These are phyloP conservation scores for Canna indica DNA, from an alignment of 176 grass and related monocot species.

Conservation along the genomic window DNA sequence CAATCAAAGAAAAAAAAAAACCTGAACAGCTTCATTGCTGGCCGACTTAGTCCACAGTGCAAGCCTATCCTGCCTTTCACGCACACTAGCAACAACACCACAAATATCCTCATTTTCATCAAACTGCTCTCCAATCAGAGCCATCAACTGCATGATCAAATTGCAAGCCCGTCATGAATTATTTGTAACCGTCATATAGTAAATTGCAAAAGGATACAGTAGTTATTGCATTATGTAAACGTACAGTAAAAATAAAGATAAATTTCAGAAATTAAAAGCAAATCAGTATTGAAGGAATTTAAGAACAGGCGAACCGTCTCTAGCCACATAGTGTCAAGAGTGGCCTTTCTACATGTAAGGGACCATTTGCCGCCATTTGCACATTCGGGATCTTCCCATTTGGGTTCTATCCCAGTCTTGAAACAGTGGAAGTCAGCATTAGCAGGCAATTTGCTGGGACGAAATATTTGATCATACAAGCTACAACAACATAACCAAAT, in stretches of 20 bases:
- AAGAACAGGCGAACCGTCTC: conserved; percentile 60
- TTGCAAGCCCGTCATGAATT: too few species aligned
- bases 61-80: conserved; percentile 77
- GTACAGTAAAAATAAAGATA: background rate
- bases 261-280: background rate
- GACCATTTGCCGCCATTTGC: conserved; percentile 98
- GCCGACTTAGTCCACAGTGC: conserved; percentile 90
- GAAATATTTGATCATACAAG: conserved; percentile 92
- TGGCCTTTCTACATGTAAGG: conserved; percentile 55
- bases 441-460: conserved; percentile 64
- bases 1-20: conserved; percentile 20
- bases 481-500: conserved; percentile 25
- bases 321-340: conserved; percentile 91
- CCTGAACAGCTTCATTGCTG: conserved; percentile 99
- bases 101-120: conserved; percentile 94
- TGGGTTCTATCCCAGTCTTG: conserved; percentile 87
- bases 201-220: too few species aligned
- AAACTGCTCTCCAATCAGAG: conserved; percentile 94
- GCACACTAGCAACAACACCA: conserved; percentile 90
- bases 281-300: background rate
- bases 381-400: conserved; percentile 99
- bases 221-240: too few species aligned
- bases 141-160: conserved; percentile 64
- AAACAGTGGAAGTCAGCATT: conserved; percentile 96
- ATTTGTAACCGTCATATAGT: too few species aligned